Evolutionary conservation across 768 basidiomycete genomes (phyloP).

Genomic region (Kwoniella newhampshirensis): DNA sequence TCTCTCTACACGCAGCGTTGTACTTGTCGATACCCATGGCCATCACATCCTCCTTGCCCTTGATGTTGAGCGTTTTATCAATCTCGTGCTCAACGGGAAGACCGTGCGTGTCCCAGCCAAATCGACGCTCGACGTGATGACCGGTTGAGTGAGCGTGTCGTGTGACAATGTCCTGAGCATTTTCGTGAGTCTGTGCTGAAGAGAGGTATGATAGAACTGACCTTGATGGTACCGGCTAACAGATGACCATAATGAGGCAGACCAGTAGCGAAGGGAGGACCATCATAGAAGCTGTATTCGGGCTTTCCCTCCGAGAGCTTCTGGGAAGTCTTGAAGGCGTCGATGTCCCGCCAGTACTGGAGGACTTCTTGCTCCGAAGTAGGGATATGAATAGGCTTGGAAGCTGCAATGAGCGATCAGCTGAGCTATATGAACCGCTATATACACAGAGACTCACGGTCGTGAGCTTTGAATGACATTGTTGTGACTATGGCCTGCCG

Average conservation of each 20-base stretch:
- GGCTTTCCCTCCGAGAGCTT: constrained; percentile 89
- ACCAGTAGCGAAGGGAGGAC: constrained; percentile 95
- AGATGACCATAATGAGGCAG: constrained; percentile 95
- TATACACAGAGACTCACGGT: constrained; percentile 24
- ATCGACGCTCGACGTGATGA: constrained; percentile 85
- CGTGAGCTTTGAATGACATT: constrained; percentile 38
- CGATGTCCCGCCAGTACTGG: constrained; percentile 90
- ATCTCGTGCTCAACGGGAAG: constrained; percentile 99
- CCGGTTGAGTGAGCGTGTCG: constrained; percentile 92
- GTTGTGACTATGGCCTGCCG: constrained; percentile 5
- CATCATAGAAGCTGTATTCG: constrained; percentile 93
- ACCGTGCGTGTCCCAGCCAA: constrained; percentile 99
- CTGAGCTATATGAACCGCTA: neutral
- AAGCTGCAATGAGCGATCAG: constrained; percentile 18
- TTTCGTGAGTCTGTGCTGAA: neutral
- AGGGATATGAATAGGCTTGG: constrained; percentile 47
- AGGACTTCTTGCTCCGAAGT: constrained; percentile 68
- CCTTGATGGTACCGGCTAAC: constrained; percentile 61
- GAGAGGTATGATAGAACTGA: constrained; percentile 21
- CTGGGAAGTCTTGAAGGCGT: constrained; percentile 92
- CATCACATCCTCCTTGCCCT: constrained; percentile 87
- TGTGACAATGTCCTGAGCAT: constrained; percentile 85
- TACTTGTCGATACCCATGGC: constrained; percentile 95
- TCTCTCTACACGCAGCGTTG: constrained; percentile 92
- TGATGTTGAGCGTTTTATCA: constrained; percentile 92